A percentile compares a stretch with the other conserved stretches of the same genome.
Evolutionary conservation across 1,139 yeast species (phyloP).

Genomic region (Taphrina populina): DNA sequence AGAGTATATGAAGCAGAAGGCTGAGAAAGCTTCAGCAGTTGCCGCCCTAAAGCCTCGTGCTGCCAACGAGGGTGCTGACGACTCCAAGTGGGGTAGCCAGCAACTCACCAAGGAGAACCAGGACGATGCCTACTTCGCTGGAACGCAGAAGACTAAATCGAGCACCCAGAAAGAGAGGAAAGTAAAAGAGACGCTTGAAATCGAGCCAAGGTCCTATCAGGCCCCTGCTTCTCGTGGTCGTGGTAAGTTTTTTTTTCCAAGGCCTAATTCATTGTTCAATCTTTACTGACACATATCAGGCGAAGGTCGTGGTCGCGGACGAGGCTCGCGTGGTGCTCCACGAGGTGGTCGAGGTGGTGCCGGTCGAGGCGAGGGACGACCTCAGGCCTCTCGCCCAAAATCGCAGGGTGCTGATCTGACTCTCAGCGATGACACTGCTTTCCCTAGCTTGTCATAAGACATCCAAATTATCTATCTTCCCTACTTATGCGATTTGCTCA

Average conservation of each 20-base stretch:
- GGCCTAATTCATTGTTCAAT: neutral
- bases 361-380: slow-evolving; percentile 44
- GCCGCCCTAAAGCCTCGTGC: slow-evolving; percentile 50
- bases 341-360: slow-evolving; percentile 42
- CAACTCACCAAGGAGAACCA: slow-evolving; percentile 41
- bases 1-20: slow-evolving; percentile 64
- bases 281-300: neutral
- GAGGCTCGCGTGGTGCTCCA: slow-evolving; percentile 44
- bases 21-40: slow-evolving; percentile 45
- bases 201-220: slow-evolving; percentile 57
- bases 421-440: slow-evolving; percentile 36
- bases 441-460: slow-evolving; percentile 23
- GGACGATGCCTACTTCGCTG: slow-evolving; percentile 50
- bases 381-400: slow-evolving; percentile 15
- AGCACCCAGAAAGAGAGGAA: slow-evolving; percentile 52
- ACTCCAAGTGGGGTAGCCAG: slow-evolving; percentile 50
- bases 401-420: slow-evolving; percentile 35
- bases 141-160: slow-evolving; percentile 53
- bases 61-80: slow-evolving; percentile 62
- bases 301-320: slow-evolving; percentile 30
- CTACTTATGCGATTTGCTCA: too few species aligned
- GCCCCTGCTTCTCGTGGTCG: slow-evolving; percentile 32
- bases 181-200: slow-evolving; percentile 66
- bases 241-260: neutral
- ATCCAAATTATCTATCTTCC: too few species aligned